Conservation (phyloP, 805 yeast genomes). For the Candida mattraensis region DNA sequence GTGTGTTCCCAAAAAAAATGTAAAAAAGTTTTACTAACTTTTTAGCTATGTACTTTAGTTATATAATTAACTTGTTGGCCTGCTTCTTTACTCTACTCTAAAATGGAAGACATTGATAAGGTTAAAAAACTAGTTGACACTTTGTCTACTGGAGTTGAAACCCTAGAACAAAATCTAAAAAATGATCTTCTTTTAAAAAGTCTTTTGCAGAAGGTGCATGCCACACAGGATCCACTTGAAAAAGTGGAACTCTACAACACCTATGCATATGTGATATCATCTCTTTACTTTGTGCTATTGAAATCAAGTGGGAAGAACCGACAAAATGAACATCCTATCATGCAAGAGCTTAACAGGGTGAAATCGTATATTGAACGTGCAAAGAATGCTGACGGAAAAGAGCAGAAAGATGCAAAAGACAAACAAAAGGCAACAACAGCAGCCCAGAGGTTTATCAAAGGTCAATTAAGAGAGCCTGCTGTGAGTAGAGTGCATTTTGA, state of each 20-base stretch:
- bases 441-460: slow-evolving; percentile 43
- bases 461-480: slow-evolving; percentile 41
- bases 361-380: slow-evolving; percentile 65
- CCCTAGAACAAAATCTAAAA: slow-evolving; percentile 36
- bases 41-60: too few relatives aligned
- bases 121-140: slow-evolving; percentile 41
- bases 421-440: slow-evolving; percentile 31
- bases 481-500: slow-evolving; percentile 52
- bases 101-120: slow-evolving; percentile 50
- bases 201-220: slow-evolving; percentile 38
- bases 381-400: slow-evolving; percentile 38
- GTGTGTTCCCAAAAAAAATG: too few relatives aligned
- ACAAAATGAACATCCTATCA: slow-evolving; percentile 58
- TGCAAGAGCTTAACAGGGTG: slow-evolving; percentile 64
- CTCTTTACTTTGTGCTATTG: slow-evolving; percentile 58
- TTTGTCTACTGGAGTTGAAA: slow-evolving; percentile 38
- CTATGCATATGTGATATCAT: slow-evolving; percentile 52
- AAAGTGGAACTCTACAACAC: slow-evolving; percentile 35
- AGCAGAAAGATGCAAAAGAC: slow-evolving; percentile 25
- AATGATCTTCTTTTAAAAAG: slow-evolving; percentile 37
- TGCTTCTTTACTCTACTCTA: too few relatives aligned
- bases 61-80: too few relatives aligned
- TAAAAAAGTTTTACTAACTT: too few relatives aligned
- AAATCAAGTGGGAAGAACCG: slow-evolving; percentile 55
- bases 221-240: slow-evolving; percentile 23